A percentile compares a stretch with the other conserved stretches of the same genome.
Evolutionary conservation across 2,329 filamentous ascomycete genomes (phyloP).

Genomic region (Neospermospora avenae): DNA sequence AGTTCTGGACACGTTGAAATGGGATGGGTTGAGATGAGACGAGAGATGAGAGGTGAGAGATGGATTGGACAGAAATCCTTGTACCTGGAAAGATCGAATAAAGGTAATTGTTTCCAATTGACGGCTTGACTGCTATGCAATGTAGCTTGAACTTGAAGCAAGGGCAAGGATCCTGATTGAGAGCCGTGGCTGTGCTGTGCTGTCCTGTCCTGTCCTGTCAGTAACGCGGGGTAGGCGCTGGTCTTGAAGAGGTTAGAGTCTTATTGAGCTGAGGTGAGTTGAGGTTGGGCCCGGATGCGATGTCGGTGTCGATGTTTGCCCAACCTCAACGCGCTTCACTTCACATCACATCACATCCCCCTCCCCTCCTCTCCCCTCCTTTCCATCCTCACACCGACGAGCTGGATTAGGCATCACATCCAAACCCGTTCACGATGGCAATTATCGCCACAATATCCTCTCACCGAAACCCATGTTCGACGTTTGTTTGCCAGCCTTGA

Average conservation of each 20-base stretch:
- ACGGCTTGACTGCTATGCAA: neutral
- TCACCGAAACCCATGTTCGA: neutral
- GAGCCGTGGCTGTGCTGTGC: too few species aligned
- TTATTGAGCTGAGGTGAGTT: too few species aligned
- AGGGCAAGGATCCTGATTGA: neutral
- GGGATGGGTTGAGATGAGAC: neutral
- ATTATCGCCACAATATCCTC: too few species aligned
- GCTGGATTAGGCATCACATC: too few species aligned
- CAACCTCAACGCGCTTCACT: neutral
- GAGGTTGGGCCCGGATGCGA: too few species aligned
- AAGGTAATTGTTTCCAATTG: constrained; percentile 4
- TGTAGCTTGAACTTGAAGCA: too few species aligned
- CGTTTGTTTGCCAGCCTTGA: too few species aligned
- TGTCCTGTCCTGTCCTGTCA: too few species aligned
- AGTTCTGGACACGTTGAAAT: constrained; percentile 22
- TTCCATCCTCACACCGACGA: neutral
- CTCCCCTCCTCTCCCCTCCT: neutral
- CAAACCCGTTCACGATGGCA: too few species aligned
- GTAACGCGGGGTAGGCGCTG: neutral
- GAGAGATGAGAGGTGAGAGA: too few species aligned
- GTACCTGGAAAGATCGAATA: neutral
- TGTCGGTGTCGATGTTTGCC: too few species aligned
- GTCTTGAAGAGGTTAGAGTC: neutral
- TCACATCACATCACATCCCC: neutral
- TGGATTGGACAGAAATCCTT: neutral